Evolutionary conservation across 75 land plant species (phyloP).

Genomic region (Picea sitchensis): DNA sequence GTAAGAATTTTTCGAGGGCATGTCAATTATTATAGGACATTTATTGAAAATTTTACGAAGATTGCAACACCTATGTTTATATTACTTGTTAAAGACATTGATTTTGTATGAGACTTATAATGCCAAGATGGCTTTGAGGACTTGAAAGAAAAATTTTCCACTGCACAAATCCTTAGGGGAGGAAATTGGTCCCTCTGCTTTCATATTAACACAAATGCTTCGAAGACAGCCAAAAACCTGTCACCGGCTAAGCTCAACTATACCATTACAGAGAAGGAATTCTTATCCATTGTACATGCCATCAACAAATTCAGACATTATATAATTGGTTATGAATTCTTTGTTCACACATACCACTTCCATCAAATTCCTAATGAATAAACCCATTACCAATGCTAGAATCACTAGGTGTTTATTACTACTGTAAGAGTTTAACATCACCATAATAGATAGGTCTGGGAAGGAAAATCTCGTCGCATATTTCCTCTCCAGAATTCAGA

Average conservation of each 20-base stretch:
- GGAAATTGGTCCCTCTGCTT: background rate
- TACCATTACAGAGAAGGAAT: too few species aligned
- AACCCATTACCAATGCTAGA: too few species aligned
- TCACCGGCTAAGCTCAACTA: background rate
- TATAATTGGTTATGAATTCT: too few species aligned
- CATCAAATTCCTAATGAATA: too few species aligned
- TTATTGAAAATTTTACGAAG: background rate
- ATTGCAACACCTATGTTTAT: background rate
- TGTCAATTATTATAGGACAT: too few species aligned
- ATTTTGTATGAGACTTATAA: background rate
- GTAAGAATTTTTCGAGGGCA: background rate
- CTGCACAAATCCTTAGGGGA: background rate
- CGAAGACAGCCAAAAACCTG: background rate
- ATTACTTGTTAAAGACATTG: background rate
- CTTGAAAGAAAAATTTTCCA: too few species aligned
- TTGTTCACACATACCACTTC: too few species aligned
- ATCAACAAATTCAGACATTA: too few species aligned
- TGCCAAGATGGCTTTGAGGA: background rate
- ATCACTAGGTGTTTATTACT: background rate
- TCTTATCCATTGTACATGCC: too few species aligned
- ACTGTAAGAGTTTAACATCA: background rate
- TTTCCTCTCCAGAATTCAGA: background rate
- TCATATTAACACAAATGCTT: background rate
- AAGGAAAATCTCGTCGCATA: background rate
- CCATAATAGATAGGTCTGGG: background rate